phyloP scores from a whole-genome alignment of 2,329 filamentous ascomycete genomes.

The Fonsecaea pugnacius region DNA sequence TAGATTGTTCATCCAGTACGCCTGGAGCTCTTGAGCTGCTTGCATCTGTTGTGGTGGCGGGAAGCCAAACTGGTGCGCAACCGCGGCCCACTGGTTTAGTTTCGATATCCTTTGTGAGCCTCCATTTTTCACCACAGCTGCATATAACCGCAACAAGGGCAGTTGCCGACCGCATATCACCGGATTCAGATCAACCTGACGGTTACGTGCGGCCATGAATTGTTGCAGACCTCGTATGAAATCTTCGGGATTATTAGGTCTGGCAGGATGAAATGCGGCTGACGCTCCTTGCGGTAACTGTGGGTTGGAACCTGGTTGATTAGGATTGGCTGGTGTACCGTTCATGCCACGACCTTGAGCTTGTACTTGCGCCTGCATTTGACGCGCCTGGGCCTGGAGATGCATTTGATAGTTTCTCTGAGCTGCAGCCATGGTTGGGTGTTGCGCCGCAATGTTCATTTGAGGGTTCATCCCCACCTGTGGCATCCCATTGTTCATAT shows the following conservation, averaged over 20 bases:
- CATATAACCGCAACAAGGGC: slow-evolving; percentile 77
- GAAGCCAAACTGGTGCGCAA: slow-evolving; percentile 68
- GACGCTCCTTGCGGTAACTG: slow-evolving; percentile 30
- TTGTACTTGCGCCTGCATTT: slow-evolving; percentile 46
- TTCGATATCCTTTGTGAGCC: slow-evolving; percentile 75
- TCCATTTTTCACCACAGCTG: slow-evolving; percentile 73
- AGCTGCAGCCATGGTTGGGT: slow-evolving; percentile 69
- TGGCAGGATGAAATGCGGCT: slow-evolving; percentile 28
- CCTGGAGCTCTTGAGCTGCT: slow-evolving; percentile 70
- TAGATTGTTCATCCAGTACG: slow-evolving; percentile 75
- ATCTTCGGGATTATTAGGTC: slow-evolving; percentile 60
- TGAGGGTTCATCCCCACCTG: slow-evolving; percentile 50
- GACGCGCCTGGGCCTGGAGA: slow-evolving; percentile 75
- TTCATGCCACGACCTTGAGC: slow-evolving; percentile 26
- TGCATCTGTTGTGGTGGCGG: slow-evolving; percentile 66
- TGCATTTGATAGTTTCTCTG: slow-evolving; percentile 82
- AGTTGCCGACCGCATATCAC: slow-evolving; percentile 73
- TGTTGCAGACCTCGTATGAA: slow-evolving; percentile 76
- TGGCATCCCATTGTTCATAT: slow-evolving; percentile 47
- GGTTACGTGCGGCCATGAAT: slow-evolving; percentile 76
- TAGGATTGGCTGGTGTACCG: slow-evolving; percentile 23
- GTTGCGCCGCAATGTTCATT: slow-evolving; percentile 59
- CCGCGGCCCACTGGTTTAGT: slow-evolving; percentile 72
- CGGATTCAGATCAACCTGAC: slow-evolving; percentile 76
- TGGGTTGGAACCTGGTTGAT: slow-evolving; percentile 23